These are phyloP conservation scores for Carnegiea gigantea DNA, from an alignment of 179 eudicot genomes.

Conservation along the genomic window DNA sequence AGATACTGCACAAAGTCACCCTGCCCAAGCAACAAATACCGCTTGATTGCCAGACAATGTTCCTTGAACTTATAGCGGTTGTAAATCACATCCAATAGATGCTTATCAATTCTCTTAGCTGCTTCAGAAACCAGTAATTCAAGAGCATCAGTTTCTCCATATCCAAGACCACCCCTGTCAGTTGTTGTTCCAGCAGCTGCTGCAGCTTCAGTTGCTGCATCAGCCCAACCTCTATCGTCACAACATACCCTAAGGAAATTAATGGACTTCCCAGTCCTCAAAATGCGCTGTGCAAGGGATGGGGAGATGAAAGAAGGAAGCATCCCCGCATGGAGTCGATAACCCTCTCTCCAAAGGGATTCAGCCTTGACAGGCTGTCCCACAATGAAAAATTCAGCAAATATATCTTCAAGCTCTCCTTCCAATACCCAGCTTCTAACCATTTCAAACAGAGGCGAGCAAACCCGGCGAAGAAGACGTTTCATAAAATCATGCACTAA, in stretches of 20 bases:
- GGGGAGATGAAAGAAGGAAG: slow-evolving; percentile 93
- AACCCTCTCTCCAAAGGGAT: slow-evolving; percentile 97
- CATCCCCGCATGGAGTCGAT: slow-evolving; percentile 77
- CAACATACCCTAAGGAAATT: slow-evolving; percentile 95
- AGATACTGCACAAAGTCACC: slow-evolving; percentile 98
- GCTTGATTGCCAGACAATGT: slow-evolving; percentile 91
- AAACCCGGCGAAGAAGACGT: slow-evolving; percentile 74
- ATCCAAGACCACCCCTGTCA: slow-evolving; percentile 83
- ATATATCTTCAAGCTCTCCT: slow-evolving; percentile 97
- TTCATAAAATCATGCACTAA: slow-evolving; percentile 87
- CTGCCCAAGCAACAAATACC: slow-evolving; percentile 90
- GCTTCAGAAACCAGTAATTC: slow-evolving; percentile 90
- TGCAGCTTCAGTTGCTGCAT: slow-evolving; percentile 92
- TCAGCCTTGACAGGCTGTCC: slow-evolving; percentile 91
- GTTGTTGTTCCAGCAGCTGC: slow-evolving; percentile 92
- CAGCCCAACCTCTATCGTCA: slow-evolving; percentile 95
- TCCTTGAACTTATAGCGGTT: slow-evolving; percentile 81
- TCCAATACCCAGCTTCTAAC: slow-evolving; percentile 98
- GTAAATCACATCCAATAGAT: slow-evolving; percentile 75
- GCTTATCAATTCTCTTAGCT: slow-evolving; percentile 92
- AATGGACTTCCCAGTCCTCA: slow-evolving; percentile 95
- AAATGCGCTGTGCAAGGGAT: slow-evolving; percentile 78
- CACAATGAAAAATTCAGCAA: slow-evolving; percentile 79
- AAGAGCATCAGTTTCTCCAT: slow-evolving; percentile 98
- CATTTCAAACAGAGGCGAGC: slow-evolving; percentile 97